Evolutionary conservation across 1,284 basidiomycete genomes (phyloP), one percentile per base, ranked within the genome.

Genomic region (Cryptococcus hybrid): DNA sequence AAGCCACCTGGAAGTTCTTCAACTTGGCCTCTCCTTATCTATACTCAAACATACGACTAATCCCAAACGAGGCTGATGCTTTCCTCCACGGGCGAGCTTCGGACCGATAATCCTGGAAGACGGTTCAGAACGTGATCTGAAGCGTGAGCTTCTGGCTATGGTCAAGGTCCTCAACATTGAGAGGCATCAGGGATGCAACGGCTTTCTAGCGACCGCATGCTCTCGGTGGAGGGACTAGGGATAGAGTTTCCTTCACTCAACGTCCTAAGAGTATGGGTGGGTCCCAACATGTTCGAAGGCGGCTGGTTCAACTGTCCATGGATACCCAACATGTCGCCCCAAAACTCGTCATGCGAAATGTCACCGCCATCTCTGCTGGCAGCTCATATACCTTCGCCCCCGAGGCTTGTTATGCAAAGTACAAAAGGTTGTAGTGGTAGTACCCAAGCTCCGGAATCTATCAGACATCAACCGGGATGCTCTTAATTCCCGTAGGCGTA

Each of bases 181-280:
- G 42, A 37, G 51, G 4, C 57, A 58, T 58, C 46, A 40, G 13
- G n/a, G 24, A 12, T 55, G 57, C 47, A 38, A 42, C 47, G 52
- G 47, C 6, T 51, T 55, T 9, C 13, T 37, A 4, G 52, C 15
- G 24, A 47, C 55, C 12, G 57, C 52, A 15, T 58, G 57, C 49
- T 52, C 49, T 4, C 48, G 57, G 46, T 58, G 57, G 57, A 24
- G 24, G 48, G 42, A 24, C 40, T 50, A 7, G 40, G 47, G 12
- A 58, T 55, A n/a, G 52, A 55, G 12, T 52, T 58, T 35, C 53
- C 43, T 8, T 13, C 40, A 7, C 48, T 58, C 36, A 18, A 52
- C 7, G 24, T 24, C 24, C 24, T 24, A 24, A 24, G 24, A 24
- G 24, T 24, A 24, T 24, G 24, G 24, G 24, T 24, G 24, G 24